Base-by-base conservation (phyloP, 148 eudicot species). In the Rhododendron henanense region DNA sequence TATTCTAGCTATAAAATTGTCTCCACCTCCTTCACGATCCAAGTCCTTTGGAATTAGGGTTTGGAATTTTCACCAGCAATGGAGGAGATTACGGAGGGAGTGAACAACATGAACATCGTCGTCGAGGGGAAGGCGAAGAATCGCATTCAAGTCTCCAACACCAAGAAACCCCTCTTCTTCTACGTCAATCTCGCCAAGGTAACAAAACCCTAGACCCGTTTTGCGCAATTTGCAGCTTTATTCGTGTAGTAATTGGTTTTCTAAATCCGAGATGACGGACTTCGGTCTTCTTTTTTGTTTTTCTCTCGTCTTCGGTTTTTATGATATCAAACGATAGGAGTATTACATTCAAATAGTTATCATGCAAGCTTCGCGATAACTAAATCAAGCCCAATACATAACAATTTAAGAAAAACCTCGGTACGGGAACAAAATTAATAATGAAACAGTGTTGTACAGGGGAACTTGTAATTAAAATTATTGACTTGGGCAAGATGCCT, bases 161-260 rank as follows among this genome's bases (percentile, higher is more conserved):
- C 84, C 53, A 82, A 82, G 84, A 82, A 82, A 41, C 84, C 84
- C 51, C 75, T 82, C 19, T 82, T 82, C 33, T 82, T 82, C 51
- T 61, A 82, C 11, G 84, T 82, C 75, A 82, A 82, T 82, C 84
- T 82, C 51, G 75, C 84, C 75, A 82, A 82, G 84, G 84, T 59
- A 81, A 33, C 21, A 2, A 50, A 79, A 44, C 61, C 59, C 61
- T 28, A 3, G 33, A n/a, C 61, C 10, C 7, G 18, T 28, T 80
- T 10, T 80, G 2, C 2, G 35, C 6, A 79, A 45, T 80, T 13
- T 25, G 1, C 16, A 4, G 18, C 28, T 51, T n/a, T n/a, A 6
- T 25, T 50, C 6, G 0, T 28, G 3, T 15, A 51, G 4, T 25
- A 0, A 41, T 41, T 41, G 45, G 45, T 41, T 41, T 41, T 41